Evolutionary conservation across 371 early-diverging fungal genomes (phyloP), one percentile per base, ranked within the genome.

Genomic region (Mucor racemosus): DNA sequence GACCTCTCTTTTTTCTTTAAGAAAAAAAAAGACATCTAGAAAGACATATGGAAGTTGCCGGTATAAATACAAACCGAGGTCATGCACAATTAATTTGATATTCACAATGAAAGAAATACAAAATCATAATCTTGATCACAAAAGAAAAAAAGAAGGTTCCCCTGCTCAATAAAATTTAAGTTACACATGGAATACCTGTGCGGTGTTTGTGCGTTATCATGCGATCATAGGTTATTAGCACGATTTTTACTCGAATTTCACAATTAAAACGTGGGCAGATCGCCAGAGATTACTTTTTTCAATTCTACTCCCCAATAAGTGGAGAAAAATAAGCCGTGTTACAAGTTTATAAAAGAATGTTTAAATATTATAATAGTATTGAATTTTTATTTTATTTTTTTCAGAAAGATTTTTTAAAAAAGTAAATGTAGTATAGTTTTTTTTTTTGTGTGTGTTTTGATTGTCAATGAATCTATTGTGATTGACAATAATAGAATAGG

Each of bases 221-320:
- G 64, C 68, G 68, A 68, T 68, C 68, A 68, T 44, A 67, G 62
- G 61, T 54, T 61, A 50, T 50, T 50, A 50, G 50, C 19, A 50
- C 50, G 26, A 50, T 50, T 26, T 21, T 26, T 21, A 48, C 9
- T 40, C 50, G 19, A 19, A 33, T 17, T 11, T 19, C 38, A 40
- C 39, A 33, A 53, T 54, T 53, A 64, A 63, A 68, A 68, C 68
- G 68, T 68, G 68, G 68, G 39, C 59, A 68, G 68, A 68, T 68
- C 68, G 63, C 50, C 68, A 68, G 54, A 68, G 68, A 68, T 68
- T 68, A 19, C 36, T 55, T 48, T 48, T n/a, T 17, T 50, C 50
- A 50, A 50, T 50, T 11, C 26, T 50, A 26, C 50, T 19, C 50
- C 50, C 50, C 19, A 26, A 26, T 1, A 26, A 26, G 26, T 26